Conservation (phyloP, 371 early-diverging fungal species). For the Mucor sp. region DNA sequence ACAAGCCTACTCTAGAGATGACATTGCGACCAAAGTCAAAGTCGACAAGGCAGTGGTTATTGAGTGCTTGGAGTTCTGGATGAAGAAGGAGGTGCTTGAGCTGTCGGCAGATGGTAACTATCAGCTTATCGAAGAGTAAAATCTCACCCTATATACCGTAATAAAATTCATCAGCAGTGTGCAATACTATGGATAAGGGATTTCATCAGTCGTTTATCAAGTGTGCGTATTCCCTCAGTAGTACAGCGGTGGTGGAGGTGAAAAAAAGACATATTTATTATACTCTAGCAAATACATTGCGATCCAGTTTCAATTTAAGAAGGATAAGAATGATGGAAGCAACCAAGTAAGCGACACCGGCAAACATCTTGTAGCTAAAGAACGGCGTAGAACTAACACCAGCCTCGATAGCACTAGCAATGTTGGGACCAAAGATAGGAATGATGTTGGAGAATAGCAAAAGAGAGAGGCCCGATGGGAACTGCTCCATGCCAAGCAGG, state of each 20-base stretch:
- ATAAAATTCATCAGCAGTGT: neutral
- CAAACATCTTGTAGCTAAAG: constrained; percentile 38
- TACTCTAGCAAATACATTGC: constrained; percentile 24
- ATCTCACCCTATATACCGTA: neutral
- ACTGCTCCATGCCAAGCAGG: constrained; percentile 34
- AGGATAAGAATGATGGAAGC: constrained; percentile 15
- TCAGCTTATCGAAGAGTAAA: constrained; percentile 18
- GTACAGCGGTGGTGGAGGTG: too few species aligned
- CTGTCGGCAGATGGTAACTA: constrained; percentile 21
- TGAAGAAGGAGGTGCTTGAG: constrained; percentile 15
- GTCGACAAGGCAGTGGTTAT: constrained; percentile 8
- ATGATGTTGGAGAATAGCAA: constrained; percentile 30
- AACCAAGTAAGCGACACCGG: constrained; percentile 25
- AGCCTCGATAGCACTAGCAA: constrained; percentile 36
- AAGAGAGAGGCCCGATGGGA: constrained; percentile 37
- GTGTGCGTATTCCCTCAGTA: too few species aligned
- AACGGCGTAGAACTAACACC: constrained; percentile 20
- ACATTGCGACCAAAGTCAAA: constrained; percentile 12
- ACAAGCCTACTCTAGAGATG: constrained; percentile 11
- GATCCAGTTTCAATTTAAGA: constrained; percentile 19
- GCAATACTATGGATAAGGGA: neutral
- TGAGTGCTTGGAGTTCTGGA: constrained; percentile 29
- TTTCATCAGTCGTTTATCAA: too few species aligned
- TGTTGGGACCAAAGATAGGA: constrained; percentile 38
- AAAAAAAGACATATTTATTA: constrained; percentile 1